Base-by-base conservation (phyloP, 1,139 yeast genomes). In the Yamadazyma kanchanaburiensis region DNA sequence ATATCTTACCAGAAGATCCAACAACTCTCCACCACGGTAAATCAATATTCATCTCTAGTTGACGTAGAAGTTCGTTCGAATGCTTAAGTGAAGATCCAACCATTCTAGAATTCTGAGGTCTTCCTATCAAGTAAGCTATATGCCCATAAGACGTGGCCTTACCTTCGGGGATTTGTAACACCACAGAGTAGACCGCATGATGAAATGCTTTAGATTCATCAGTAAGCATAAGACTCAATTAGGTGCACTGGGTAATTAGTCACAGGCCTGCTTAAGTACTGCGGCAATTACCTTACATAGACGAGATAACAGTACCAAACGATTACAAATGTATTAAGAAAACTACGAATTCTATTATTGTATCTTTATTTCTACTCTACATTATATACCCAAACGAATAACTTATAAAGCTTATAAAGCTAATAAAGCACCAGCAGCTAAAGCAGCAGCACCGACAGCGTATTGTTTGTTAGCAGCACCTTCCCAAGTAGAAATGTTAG, bases 21-120 rank as follows among this genome's bases (percentile, higher is more conserved):
- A 84, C 58, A 2, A 84, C 85, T 31, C 94, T 58, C 89, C 91
- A 83, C 94, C 94, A 84, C 1, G 94, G 94, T 12, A 44, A 15
- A 13, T 42, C 30, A 45, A 49, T n/a, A 39, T 26, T 58, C 5
- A 25, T 36, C 18, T 52, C 51, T 12, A 66, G 42, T 22, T 43
- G 39, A 7, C 47, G 38, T 1, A 58, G 34, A 21, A 66, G 56
- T 11, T 39, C 38, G 3, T 42, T 25, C 21, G 39, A 44, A 30
- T 71, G 64, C 50, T 83, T 84, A 35, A 84, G 56, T 0, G 88
- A 74, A 20, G 70, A 69, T 0, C 94, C 94, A 1, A 83, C 94
- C 41, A 77, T 88, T 5, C 94, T 60, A 2, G 94, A 68, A 43
- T 82, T 78, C 27, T 64, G 70, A 0, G 94, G 94, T 26, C 69